Evolutionary conservation across 805 yeast genomes (phyloP).

Genomic region (Naumovozyma dairenensis): DNA sequence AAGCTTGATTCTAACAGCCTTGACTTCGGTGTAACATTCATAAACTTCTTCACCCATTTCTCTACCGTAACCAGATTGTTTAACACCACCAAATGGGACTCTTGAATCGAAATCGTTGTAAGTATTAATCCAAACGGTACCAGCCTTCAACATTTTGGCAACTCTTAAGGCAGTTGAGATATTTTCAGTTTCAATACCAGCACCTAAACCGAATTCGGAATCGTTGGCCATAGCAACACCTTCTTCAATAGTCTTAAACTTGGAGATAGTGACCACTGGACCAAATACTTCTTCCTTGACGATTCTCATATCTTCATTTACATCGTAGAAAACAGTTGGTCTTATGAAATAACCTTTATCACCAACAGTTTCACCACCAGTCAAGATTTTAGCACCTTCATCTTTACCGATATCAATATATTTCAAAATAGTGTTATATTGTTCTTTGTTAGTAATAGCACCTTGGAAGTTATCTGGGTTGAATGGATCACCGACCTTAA

Average conservation of each 20-base stretch:
- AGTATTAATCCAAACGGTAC: slow-evolving; percentile 75
- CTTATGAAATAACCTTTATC: slow-evolving; percentile 60
- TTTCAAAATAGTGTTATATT: slow-evolving; percentile 57
- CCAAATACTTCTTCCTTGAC: slow-evolving; percentile 73
- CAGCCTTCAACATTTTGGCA: slow-evolving; percentile 56
- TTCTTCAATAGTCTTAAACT: slow-evolving; percentile 60
- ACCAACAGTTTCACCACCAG: slow-evolving; percentile 63
- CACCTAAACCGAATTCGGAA: slow-evolving; percentile 70
- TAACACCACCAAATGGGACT: slow-evolving; percentile 78
- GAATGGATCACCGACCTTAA: slow-evolving; percentile 71
- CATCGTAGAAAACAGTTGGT: slow-evolving; percentile 70
- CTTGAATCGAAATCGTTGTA: slow-evolving; percentile 66
- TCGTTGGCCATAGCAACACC: slow-evolving; percentile 58
- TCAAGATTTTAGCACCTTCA: slow-evolving; percentile 55
- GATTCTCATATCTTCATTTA: slow-evolving; percentile 49
- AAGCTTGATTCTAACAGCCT: slow-evolving; percentile 57
- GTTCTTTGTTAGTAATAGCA: slow-evolving; percentile 65
- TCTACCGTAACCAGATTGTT: slow-evolving; percentile 75
- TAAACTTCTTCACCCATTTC: slow-evolving; percentile 77
- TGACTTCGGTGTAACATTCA: slow-evolving; percentile 64
- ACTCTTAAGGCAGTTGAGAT: slow-evolving; percentile 54
- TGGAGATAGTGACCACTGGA: slow-evolving; percentile 63
- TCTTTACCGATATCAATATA: slow-evolving; percentile 58
- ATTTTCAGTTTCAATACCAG: slow-evolving; percentile 64
- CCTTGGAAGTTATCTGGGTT: slow-evolving; percentile 61